phyloP scores from a whole-genome alignment of 768 basidiomycete genomes.

The Hirschioporus abietinus region DNA sequence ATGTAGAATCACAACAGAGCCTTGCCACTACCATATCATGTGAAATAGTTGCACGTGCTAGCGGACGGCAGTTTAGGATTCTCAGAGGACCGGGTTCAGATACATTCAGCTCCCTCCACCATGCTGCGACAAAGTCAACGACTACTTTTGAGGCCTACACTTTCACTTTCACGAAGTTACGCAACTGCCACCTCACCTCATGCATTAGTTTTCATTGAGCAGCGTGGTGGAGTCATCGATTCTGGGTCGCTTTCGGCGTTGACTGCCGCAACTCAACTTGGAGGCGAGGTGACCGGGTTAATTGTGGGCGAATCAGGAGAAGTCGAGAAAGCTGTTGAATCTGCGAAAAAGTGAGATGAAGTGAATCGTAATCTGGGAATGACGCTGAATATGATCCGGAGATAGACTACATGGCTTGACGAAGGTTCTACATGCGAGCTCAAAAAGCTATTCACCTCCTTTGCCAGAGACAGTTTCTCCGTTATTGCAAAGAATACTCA shows the following conservation, averaged over 20 bases:
- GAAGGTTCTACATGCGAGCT: conserved; percentile 62
- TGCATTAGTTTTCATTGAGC: conserved; percentile 87
- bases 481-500: conserved; percentile 70
- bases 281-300: conserved; percentile 79
- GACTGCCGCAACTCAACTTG: conserved; percentile 82
- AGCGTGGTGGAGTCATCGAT: conserved; percentile 75
- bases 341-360: conserved; percentile 68
- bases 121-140: not conserved
- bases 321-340: conserved; percentile 59
- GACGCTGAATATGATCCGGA: not conserved
- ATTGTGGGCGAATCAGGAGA: conserved; percentile 66
- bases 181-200: conserved; percentile 59
- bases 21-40: too few species aligned
- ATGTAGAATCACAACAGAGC: too few species aligned
- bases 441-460: conserved; percentile 60
- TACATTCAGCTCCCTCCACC: not conserved
- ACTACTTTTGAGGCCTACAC: conserved; percentile 3
- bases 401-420: conserved; percentile 63
- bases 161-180: conserved; percentile 38
- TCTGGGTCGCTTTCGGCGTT: conserved; percentile 85
- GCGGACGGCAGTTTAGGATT: too few species aligned
- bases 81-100: too few species aligned
- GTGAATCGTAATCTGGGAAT: not conserved
- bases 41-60: not conserved
- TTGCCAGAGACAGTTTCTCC: conserved; percentile 81